These are phyloP conservation scores for Nicotiana tomentosiformis DNA, from an alignment of 257 asterid genomes.

Conservation along the genomic window DNA sequence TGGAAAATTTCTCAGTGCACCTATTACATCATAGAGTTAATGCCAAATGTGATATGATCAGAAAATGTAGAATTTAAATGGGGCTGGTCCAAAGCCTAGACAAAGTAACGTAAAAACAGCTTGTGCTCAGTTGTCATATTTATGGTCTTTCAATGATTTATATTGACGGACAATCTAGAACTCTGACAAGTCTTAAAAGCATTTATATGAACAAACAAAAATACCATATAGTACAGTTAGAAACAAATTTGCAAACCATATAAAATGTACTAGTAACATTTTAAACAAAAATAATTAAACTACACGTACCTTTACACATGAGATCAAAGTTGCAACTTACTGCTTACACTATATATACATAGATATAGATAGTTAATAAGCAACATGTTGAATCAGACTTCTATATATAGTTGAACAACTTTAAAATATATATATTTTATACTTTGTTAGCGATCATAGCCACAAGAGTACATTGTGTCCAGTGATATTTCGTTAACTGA, in stretches of 20 bases:
- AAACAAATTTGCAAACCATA: not conserved
- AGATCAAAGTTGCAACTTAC: too few species aligned
- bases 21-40: not conserved
- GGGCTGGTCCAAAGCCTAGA: not conserved
- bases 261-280: not conserved
- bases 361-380: too few species aligned
- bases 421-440: too few species aligned
- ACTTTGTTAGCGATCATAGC: too few species aligned
- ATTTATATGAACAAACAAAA: not conserved
- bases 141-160: not conserved
- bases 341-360: too few species aligned
- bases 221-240: not conserved
- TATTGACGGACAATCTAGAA: not conserved
- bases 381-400: too few species aligned
- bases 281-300: too few species aligned
- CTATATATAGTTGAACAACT: too few species aligned
- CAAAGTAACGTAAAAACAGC: not conserved
- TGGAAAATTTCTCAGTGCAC: not conserved
- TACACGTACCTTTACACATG: too few species aligned
- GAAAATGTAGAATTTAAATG: not conserved
- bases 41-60: not conserved
- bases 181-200: not conserved
- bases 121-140: not conserved
- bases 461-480: too few species aligned
- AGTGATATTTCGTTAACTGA: too few species aligned